Base-by-base conservation (phyloP, 805 yeast genomes). In the Hanseniaspora guilliermondii region DNA sequence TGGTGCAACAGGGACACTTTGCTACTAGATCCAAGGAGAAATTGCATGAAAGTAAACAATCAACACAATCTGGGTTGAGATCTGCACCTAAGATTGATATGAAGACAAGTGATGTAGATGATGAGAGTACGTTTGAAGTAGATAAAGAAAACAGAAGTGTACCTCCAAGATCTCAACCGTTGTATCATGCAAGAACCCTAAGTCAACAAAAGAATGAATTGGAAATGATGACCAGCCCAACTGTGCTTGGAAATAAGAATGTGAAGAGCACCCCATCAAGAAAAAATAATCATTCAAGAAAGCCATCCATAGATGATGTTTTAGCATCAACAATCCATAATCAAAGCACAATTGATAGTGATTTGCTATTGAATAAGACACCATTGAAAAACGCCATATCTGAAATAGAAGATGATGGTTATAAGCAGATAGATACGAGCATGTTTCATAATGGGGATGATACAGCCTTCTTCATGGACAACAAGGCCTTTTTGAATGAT, bases 221-320 rank as follows among this genome's bases (percentile, higher is more conserved):
- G n/a, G 33, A 41, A 25, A 12, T 22, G 16, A 6, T 40, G 6
- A 19, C 25, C 25, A 50, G 49, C 21, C 49, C 54, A 25, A 40
- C 54, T 1, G 49, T 40, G 6, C 24, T 49, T n/a, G 53, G 47
- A 2, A 49, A 49, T 14, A 30, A 39, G n/a, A 49, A 35, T 33
- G 53, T 49, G 1, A 39, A 40, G 19, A 49, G 36, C 24, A 49
- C 53, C 19, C 53, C 53, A 6, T 39, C 53, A 27, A 48, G 35
- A 8, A 40, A 24, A 12, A 24, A 17, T 6, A 40, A 37, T 16
- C 56, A 54, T 30, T 48, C 56, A 19, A 41, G 49, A 38, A 60
- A 59, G 32, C 52, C 56, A 6, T 61, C 67, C 2, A 61, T 64
- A 14, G 65, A 64, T 57, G 62, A 60, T 40, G 58, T 63, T 3